Conservation (phyloP, 2,329 filamentous ascomycete species). For the Setomelanomma holmii region DNA sequence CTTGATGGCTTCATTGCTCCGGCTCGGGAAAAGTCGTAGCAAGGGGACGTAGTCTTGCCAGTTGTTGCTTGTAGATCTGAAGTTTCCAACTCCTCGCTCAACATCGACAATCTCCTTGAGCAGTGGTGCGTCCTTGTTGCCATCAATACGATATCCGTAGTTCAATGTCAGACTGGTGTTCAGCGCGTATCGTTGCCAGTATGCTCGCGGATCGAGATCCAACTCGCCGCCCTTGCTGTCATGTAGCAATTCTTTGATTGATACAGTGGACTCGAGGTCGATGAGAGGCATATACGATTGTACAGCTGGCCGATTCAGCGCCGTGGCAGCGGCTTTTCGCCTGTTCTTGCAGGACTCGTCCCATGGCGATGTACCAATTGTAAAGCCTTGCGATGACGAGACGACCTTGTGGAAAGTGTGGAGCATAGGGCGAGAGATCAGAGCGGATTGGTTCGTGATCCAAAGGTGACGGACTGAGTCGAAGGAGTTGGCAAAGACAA, state of each 20-base stretch:
- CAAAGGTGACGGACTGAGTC: slow-evolving; percentile 76
- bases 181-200: slow-evolving; percentile 77
- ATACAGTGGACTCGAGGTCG: slow-evolving; percentile 75
- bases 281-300: slow-evolving; percentile 84
- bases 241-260: slow-evolving; percentile 73
- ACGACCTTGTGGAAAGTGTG: slow-evolving; percentile 85
- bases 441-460: slow-evolving; percentile 78
- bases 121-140: slow-evolving; percentile 70
- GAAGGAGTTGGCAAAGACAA: slow-evolving; percentile 81
- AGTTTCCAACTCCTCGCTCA: slow-evolving; percentile 77
- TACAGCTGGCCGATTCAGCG: slow-evolving; percentile 76
- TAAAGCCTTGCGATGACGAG: slow-evolving; percentile 78
- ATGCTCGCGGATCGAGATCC: slow-evolving; percentile 74
- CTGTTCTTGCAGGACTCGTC: slow-evolving; percentile 80
- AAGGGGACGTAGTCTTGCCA: slow-evolving; percentile 86
- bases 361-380: slow-evolving; percentile 84
- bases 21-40: slow-evolving; percentile 68
- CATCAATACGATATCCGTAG: slow-evolving; percentile 78
- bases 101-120: slow-evolving; percentile 77
- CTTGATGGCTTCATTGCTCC: slow-evolving; percentile 68
- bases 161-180: slow-evolving; percentile 81
- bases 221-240: slow-evolving; percentile 67
- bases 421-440: slow-evolving; percentile 78
- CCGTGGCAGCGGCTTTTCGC: slow-evolving; percentile 79
- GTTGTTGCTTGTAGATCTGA: slow-evolving; percentile 81